phyloP scores from a whole-genome alignment of 2,329 filamentous ascomycete species.

The Cercospora berteroae region DNA sequence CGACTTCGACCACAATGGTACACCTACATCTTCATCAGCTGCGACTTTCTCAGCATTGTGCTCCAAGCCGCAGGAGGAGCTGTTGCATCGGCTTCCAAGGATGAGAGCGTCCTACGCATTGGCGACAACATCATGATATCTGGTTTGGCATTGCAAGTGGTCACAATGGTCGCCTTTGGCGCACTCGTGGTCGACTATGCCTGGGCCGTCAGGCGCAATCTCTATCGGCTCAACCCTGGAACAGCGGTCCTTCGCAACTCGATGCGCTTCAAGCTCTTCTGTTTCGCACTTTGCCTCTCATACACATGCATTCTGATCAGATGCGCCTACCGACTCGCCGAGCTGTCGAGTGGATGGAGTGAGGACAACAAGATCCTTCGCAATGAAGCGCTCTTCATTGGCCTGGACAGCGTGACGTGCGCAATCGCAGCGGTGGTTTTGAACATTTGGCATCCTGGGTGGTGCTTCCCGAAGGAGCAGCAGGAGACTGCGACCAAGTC shows the following conservation, averaged over 20 bases:
- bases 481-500: constrained; percentile 18
- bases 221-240: constrained; percentile 26
- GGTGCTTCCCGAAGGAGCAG: constrained; percentile 32
- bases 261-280: constrained; percentile 31
- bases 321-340: constrained; percentile 34
- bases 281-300: constrained; percentile 28
- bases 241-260: constrained; percentile 39
- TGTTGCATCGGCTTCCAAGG: constrained; percentile 53
- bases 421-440: constrained; percentile 32
- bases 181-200: constrained; percentile 42
- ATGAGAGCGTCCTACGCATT: constrained; percentile 43
- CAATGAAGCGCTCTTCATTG: constrained; percentile 31
- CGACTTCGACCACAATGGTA: constrained; percentile 32
- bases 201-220: constrained; percentile 25
- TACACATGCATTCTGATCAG: constrained; percentile 32
- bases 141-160: constrained; percentile 58
- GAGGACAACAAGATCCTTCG: constrained; percentile 29
- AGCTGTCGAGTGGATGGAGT: constrained; percentile 32
- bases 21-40: constrained; percentile 61
- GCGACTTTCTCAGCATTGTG: constrained; percentile 58
- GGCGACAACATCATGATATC: constrained; percentile 59
- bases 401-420: constrained; percentile 38
- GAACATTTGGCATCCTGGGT: constrained; percentile 37
- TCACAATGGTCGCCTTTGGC: constrained; percentile 51
- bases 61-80: constrained; percentile 59